phyloP scores from a whole-genome alignment of 2,329 filamentous ascomycete genomes.

The Chalaropsis ovoidea region DNA sequence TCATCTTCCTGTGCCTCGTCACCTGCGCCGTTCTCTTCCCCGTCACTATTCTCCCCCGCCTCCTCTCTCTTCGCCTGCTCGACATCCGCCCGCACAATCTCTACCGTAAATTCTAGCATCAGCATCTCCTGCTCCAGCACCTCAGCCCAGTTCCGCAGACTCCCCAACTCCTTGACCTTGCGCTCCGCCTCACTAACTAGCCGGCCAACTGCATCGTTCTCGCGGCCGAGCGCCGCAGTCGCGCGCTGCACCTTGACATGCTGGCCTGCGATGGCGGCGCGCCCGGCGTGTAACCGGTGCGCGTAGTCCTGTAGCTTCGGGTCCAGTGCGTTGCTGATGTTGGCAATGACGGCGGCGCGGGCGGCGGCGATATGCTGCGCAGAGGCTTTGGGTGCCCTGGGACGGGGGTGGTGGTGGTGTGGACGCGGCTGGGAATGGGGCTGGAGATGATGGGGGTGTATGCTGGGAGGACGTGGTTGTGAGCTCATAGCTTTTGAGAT shows the following conservation, averaged over 20 bases:
- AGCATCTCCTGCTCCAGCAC: conserved; percentile 60
- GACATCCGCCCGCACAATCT: conserved; percentile 32
- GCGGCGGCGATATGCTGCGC: conserved; percentile 46
- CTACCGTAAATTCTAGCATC: conserved; percentile 54
- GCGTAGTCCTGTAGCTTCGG: conserved; percentile 58
- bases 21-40: conserved; percentile 20
- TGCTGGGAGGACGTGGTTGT: background rate
- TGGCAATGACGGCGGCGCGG: conserved; percentile 49
- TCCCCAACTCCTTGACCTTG: conserved; percentile 65
- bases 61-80: conserved; percentile 6
- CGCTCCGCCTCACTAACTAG: conserved; percentile 53
- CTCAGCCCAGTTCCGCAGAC: conserved; percentile 82
- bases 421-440: background rate
- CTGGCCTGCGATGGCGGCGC: conserved; percentile 54
- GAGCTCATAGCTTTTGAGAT: background rate
- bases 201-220: conserved; percentile 55
- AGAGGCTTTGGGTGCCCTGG: conserved; percentile 36
- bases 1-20: background rate
- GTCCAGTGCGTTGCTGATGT: conserved; percentile 61
- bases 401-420: conserved; percentile 30
- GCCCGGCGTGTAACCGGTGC: conserved; percentile 58
- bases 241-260: conserved; percentile 54
- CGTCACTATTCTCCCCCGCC: conserved; percentile 25
- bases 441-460: background rate
- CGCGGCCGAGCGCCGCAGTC: conserved; percentile 49